Percentiles rank a stretch among this genome's conserved stretches.
These are phyloP conservation scores for Noccaea caerulescens DNA, from an alignment of 345 rosid genomes.

Conservation along the genomic window DNA sequence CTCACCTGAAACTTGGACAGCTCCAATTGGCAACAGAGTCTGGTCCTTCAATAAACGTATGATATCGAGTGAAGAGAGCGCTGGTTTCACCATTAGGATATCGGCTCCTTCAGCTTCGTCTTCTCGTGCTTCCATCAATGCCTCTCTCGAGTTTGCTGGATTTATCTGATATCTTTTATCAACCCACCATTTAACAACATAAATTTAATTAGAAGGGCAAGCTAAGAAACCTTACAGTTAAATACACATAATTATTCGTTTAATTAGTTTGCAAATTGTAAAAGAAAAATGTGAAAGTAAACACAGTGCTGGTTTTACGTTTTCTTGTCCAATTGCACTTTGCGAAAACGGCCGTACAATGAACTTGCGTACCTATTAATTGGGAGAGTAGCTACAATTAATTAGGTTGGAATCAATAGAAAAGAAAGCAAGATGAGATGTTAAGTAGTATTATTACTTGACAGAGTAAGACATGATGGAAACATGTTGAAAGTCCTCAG, in stretches of 20 bases:
- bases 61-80: slow-evolving; percentile 88
- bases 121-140: slow-evolving; percentile 73
- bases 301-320: slow-evolving; percentile 50
- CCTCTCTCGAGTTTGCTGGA: slow-evolving; percentile 91
- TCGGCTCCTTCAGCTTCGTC: slow-evolving; percentile 98
- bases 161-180: slow-evolving; percentile 81
- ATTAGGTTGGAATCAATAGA: not conserved
- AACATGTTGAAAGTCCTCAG: slow-evolving; percentile 87
- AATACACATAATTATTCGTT: not conserved
- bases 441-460: slow-evolving; percentile 54
- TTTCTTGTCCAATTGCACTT: slow-evolving; percentile 82
- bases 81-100: slow-evolving; percentile 92
- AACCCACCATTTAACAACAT: slow-evolving; percentile 38
- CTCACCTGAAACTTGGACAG: slow-evolving; percentile 77
- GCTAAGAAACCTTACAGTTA: not conserved
- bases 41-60: slow-evolving; percentile 78
- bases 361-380: slow-evolving; percentile 78
- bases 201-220: slow-evolving; percentile 18
- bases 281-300: too few relatives aligned
- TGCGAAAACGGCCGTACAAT: slow-evolving; percentile 89
- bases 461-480: slow-evolving; percentile 97
- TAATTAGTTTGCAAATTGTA: too few relatives aligned
- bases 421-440: not conserved
- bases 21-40: slow-evolving; percentile 81
- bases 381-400: not conserved